Evolutionary conservation across 805 yeast species (phyloP).

Genomic region (Myxozyma sirexii): DNA sequence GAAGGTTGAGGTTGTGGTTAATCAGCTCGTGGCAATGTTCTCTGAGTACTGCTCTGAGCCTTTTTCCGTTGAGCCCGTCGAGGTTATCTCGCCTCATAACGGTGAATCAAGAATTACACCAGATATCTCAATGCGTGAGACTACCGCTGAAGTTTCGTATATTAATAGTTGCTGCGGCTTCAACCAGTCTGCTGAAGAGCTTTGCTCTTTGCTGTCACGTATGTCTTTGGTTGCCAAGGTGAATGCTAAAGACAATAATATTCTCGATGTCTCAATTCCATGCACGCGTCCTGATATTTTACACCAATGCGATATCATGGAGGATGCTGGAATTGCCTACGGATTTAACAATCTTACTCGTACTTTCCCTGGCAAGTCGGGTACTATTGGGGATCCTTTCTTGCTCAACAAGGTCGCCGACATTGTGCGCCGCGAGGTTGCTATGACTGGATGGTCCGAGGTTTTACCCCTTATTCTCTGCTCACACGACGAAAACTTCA

Average conservation of each 20-base stretch:
- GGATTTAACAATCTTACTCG: constrained; percentile 88
- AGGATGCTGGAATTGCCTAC: constrained; percentile 94
- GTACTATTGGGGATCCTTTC: constrained; percentile 79
- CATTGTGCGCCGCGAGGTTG: constrained; percentile 83
- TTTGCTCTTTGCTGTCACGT: constrained; percentile 66
- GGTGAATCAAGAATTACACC: constrained; percentile 77
- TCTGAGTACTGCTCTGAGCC: constrained; percentile 80
- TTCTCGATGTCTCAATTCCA: constrained; percentile 74
- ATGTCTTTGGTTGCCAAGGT: constrained; percentile 77
- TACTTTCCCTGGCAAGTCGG: constrained; percentile 76
- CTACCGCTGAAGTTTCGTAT: constrained; percentile 77
- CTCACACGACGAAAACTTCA: constrained; percentile 96
- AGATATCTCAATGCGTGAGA: constrained; percentile 62
- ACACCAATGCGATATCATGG: constrained; percentile 98
- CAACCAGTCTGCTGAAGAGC: constrained; percentile 65
- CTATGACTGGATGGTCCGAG: constrained; percentile 95
- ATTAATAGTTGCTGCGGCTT: constrained; percentile 94
- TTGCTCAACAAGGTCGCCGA: constrained; percentile 91
- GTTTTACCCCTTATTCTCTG: constrained; percentile 94
- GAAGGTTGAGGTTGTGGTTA: constrained; percentile 88
- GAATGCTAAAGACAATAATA: constrained; percentile 50
- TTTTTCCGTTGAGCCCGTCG: constrained; percentile 82
- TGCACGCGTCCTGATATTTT: constrained; percentile 93
- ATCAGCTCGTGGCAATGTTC: constrained; percentile 94
- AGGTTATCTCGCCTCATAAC: constrained; percentile 81